A percentile compares a stretch with the other conserved stretches of the same genome.
phyloP scores from a whole-genome alignment of 306 rosid genomes.

The Mimosa bimucronata region DNA sequence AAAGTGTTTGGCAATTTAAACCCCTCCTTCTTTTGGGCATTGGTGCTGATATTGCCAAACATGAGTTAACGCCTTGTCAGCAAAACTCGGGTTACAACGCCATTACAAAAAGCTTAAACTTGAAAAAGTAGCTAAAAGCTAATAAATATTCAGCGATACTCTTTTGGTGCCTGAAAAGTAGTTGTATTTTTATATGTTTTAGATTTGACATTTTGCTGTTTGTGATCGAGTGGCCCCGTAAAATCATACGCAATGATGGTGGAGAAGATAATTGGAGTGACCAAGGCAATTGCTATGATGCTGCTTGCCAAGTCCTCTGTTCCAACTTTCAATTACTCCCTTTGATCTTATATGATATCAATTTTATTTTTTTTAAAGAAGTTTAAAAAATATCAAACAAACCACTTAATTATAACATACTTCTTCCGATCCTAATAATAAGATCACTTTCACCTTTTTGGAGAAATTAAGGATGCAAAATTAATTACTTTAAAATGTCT shows the following conservation, averaged over 20 bases:
- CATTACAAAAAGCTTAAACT: not conserved
- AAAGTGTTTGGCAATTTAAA: constrained; percentile 33
- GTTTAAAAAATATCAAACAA: too few relatives aligned
- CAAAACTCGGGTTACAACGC: constrained; percentile 19
- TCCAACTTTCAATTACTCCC: too few relatives aligned
- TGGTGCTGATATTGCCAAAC: constrained; percentile 32
- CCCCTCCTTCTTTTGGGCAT: constrained; percentile 36
- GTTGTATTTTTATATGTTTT: not conserved
- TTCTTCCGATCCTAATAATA: too few relatives aligned
- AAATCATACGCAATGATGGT: constrained; percentile 22
- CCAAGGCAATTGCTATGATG: not conserved
- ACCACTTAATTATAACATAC: too few relatives aligned
- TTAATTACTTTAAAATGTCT: too few relatives aligned
- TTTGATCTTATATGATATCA: too few relatives aligned
- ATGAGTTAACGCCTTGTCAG: constrained; percentile 23
- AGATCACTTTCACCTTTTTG: too few relatives aligned
- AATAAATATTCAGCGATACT: constrained; percentile 16
- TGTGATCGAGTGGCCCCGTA: constrained; percentile 28
- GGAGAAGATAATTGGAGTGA: constrained; percentile 1
- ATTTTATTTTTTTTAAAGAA: too few relatives aligned
- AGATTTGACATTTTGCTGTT: constrained; percentile 27
- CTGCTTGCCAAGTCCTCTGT: not conserved
- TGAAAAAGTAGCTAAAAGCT: constrained; percentile 29
- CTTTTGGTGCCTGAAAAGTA: constrained; percentile 24
- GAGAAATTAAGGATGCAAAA: too few relatives aligned